Conservation (phyloP, 108 stramenopile species). For the Fistulifera solaris region DNA sequence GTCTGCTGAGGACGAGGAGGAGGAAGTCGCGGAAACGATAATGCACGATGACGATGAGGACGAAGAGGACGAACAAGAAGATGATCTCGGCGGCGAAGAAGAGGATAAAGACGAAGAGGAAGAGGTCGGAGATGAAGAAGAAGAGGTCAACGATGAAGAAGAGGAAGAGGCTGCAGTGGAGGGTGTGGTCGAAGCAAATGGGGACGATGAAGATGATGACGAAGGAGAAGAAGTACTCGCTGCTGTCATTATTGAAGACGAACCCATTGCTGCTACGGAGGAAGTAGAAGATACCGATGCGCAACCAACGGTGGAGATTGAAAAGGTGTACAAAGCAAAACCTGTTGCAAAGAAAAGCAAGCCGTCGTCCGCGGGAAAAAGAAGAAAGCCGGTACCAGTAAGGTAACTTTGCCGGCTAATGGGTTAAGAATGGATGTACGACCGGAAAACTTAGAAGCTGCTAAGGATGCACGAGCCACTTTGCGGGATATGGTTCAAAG, state of each 20-base stretch:
- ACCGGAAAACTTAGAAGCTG: constrained; percentile 42
- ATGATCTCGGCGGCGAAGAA: constrained; percentile 17
- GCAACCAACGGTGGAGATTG: constrained; percentile 6
- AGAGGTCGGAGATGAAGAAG: constrained; percentile 17
- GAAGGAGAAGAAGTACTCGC: constrained; percentile 24
- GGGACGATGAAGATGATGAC: constrained; percentile 19
- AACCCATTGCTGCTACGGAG: constrained; percentile 11
- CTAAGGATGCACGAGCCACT: constrained; percentile 36
- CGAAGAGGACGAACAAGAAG: constrained; percentile 11
- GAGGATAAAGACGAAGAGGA: constrained; percentile 30
- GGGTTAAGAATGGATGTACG: constrained; percentile 17
- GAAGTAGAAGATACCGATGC: constrained; percentile 21
- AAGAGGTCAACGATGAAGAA: constrained; percentile 14
- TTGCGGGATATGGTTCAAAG: constrained; percentile 39
- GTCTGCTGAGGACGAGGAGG: constrained; percentile 6
- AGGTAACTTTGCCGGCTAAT: constrained; percentile 5
- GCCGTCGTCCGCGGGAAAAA: constrained; percentile 13
- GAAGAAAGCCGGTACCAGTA: constrained; percentile 3
- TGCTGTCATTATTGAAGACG: constrained; percentile 17
- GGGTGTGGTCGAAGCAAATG: constrained; percentile 6
- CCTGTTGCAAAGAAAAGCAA: constrained; percentile 17
- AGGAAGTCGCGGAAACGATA: constrained; percentile 17
- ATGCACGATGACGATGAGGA: constrained; percentile 15
- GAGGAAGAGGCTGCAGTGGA: constrained; percentile 16
- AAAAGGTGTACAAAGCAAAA: background rate